A percentile compares a stretch with the other conserved stretches of the same genome.
Evolutionary conservation across 2,329 filamentous ascomycete genomes (phyloP).

Genomic region (Chrysosporium queenslandicum): DNA sequence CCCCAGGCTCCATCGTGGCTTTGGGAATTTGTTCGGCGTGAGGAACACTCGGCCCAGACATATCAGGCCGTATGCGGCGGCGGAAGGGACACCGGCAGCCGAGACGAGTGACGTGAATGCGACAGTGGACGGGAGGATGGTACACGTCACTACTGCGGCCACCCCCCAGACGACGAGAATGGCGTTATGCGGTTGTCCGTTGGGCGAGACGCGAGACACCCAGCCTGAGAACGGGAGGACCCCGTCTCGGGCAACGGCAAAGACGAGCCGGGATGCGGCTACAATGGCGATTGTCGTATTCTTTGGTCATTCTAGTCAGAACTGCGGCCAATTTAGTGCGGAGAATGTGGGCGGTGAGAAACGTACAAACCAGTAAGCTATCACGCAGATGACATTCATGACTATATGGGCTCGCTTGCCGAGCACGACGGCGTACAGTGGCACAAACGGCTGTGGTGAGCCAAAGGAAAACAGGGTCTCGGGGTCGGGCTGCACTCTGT

Average conservation of each 20-base stretch:
- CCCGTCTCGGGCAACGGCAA: slow-evolving; percentile 52
- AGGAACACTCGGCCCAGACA: slow-evolving; percentile 41
- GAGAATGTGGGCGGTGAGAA: background rate
- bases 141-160: slow-evolving; percentile 48
- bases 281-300: slow-evolving; percentile 52
- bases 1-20: slow-evolving; percentile 41
- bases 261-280: slow-evolving; percentile 52
- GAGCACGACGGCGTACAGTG: slow-evolving; percentile 48
- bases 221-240: slow-evolving; percentile 50
- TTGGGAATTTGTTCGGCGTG: slow-evolving; percentile 41
- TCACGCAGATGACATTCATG: slow-evolving; percentile 50
- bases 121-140: slow-evolving; percentile 46
- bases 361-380: slow-evolving; percentile 44
- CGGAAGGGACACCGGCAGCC: slow-evolving; percentile 44
- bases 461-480: slow-evolving; percentile 45
- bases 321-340: too few relatives aligned
- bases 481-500: slow-evolving; percentile 38
- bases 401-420: slow-evolving; percentile 49
- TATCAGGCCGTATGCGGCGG: slow-evolving; percentile 45
- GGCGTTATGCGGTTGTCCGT: slow-evolving; percentile 51
- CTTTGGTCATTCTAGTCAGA: slow-evolving; percentile 21
- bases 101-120: slow-evolving; percentile 48
- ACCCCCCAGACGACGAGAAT: slow-evolving; percentile 50
- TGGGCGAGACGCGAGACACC: slow-evolving; percentile 45
- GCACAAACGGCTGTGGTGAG: slow-evolving; percentile 50